phyloP scores from a whole-genome alignment of 192 early-diverging fungal species.

The Coemansia sp. region DNA sequence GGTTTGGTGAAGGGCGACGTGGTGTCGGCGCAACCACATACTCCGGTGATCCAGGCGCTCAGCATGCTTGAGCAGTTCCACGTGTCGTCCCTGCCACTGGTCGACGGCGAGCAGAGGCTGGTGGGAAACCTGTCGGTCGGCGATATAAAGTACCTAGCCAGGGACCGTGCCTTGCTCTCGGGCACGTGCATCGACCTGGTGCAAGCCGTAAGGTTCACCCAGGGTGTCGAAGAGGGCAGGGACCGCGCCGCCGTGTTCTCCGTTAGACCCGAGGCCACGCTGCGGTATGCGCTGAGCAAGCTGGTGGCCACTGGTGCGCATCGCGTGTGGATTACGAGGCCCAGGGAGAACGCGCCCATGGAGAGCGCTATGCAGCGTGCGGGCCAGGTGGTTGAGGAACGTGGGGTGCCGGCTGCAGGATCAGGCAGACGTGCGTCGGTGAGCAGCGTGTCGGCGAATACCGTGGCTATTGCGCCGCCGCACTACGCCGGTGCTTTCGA shows the following conservation, averaged over 20 bases:
- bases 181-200: constrained; percentile 65
- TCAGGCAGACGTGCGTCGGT: constrained; percentile 27
- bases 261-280: constrained; percentile 65
- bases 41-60: constrained; percentile 65
- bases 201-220: constrained; percentile 55
- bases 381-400: not conserved
- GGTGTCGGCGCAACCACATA: constrained; percentile 53
- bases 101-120: constrained; percentile 25
- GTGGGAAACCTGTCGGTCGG: constrained; percentile 38
- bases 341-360: not conserved
- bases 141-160: constrained; percentile 50
- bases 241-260: constrained; percentile 70
- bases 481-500: constrained; percentile 34
- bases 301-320: constrained; percentile 78
- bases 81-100: constrained; percentile 48
- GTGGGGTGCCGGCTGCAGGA: not conserved
- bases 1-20: constrained; percentile 57
- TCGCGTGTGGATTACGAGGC: constrained; percentile 69
- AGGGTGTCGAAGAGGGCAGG: constrained; percentile 67
- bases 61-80: constrained; percentile 53
- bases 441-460: constrained; percentile 35
- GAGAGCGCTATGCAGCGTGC: not conserved
- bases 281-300: constrained; percentile 71
- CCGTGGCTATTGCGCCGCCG: constrained; percentile 27
- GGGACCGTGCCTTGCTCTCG: constrained; percentile 47